Conservation (phyloP, 345 rosid genomes). For the Eucalyptus cladocalyx region DNA sequence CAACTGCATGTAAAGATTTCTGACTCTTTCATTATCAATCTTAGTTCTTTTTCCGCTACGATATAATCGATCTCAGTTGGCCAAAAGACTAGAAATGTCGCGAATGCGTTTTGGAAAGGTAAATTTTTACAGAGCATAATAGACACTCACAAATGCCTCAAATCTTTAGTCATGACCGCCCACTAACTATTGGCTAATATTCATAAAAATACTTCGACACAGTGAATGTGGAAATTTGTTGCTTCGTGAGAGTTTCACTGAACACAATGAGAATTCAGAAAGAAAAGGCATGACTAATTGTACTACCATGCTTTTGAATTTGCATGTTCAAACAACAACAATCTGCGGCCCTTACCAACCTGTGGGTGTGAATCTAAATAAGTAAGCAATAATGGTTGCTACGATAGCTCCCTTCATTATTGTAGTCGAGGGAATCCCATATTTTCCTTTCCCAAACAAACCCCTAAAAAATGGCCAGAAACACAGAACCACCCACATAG, state of each 20-base stretch:
- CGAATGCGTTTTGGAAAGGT: no score
- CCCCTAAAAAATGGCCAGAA: slow-evolving; percentile 39
- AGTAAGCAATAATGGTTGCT: slow-evolving; percentile 7
- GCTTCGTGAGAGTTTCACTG: background rate
- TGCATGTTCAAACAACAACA: background rate
- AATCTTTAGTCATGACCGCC: background rate
- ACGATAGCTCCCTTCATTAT: slow-evolving; percentile 26
- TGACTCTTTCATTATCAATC: background rate
- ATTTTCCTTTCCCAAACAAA: slow-evolving; percentile 40
- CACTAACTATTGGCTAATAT: background rate
- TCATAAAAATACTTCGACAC: background rate
- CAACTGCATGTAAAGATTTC: background rate
- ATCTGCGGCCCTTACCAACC: background rate
- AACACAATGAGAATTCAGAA: background rate
- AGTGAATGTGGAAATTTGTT: background rate
- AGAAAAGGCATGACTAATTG: background rate
- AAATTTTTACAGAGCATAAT: background rate
- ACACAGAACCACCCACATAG: slow-evolving; percentile 20
- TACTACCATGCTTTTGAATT: background rate
- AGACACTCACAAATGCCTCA: background rate
- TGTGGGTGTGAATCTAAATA: background rate
- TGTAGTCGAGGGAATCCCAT: slow-evolving; percentile 48
- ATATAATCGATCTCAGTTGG: background rate
- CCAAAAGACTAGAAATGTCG: background rate
- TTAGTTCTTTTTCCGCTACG: background rate